These are phyloP conservation scores for Mycena belliarum DNA, from an alignment of 768 basidiomycete species.

Conservation along the genomic window DNA sequence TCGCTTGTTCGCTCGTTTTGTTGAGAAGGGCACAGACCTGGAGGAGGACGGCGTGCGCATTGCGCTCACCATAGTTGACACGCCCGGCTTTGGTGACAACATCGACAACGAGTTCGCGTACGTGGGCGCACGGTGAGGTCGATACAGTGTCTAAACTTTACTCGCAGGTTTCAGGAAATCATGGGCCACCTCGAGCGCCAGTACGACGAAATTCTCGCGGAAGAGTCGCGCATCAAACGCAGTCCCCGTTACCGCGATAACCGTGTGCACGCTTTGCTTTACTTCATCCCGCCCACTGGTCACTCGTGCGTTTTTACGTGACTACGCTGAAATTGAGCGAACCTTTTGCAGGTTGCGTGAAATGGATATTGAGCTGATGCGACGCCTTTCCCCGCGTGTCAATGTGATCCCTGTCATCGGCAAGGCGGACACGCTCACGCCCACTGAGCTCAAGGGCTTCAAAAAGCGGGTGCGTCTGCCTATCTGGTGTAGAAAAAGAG, in stretches of 20 bases:
- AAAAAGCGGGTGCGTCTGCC: conserved; percentile 85
- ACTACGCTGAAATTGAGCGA: neutral
- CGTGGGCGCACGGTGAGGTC: conserved; percentile 34
- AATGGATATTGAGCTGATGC: conserved; percentile 99
- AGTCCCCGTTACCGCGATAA: conserved; percentile 99
- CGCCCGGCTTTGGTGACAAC: conserved; percentile 97
- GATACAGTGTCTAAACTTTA: neutral
- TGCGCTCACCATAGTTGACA: conserved; percentile 96
- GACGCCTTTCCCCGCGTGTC: conserved; percentile 93
- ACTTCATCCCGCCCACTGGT: conserved; percentile 99
- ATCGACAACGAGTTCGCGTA: conserved; percentile 99
- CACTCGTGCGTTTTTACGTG: conserved; percentile 73
- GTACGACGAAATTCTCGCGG: conserved; percentile 98
- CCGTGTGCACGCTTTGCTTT: conserved; percentile 92
- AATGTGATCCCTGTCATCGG: conserved; percentile 99
- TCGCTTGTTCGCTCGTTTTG: neutral
- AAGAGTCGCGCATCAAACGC: conserved; percentile 99
- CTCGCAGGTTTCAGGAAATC: conserved; percentile 89
- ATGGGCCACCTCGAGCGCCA: conserved; percentile 95
- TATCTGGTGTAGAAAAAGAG: too few species aligned
- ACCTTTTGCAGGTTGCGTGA: conserved; percentile 69
- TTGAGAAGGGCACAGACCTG: conserved; percentile 59
- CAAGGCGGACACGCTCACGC: conserved; percentile 94
- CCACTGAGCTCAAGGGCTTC: conserved; percentile 90
- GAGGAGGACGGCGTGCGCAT: conserved; percentile 99